phyloP scores from a whole-genome alignment of 2,329 filamentous ascomycete species.

The Arthroderma sp. region DNA sequence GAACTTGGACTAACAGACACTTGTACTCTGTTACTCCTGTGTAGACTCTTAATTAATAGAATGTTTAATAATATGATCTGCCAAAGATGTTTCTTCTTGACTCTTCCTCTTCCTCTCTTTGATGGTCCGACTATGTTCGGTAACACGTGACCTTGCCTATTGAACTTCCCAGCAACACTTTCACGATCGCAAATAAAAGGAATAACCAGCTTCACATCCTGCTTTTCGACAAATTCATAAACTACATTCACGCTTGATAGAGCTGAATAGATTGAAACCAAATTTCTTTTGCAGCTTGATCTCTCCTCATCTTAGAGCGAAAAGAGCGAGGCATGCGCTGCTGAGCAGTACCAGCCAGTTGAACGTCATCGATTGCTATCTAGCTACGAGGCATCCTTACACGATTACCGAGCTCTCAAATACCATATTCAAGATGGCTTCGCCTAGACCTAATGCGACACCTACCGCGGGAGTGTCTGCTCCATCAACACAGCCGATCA shows the following conservation, averaged over 20 bases:
- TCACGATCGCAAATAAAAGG: not conserved
- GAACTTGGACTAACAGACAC: not conserved
- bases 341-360: not conserved
- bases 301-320: not conserved
- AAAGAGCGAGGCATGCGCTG: not conserved
- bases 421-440: slow-evolving; percentile 9
- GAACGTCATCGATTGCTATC: not conserved
- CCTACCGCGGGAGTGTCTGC: slow-evolving; percentile 17
- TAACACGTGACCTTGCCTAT: not conserved
- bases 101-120: not conserved
- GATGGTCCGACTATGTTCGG: not conserved
- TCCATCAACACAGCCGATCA: slow-evolving; percentile 29
- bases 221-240: not conserved
- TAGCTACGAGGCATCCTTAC: not conserved
- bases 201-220: not conserved
- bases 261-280: not conserved
- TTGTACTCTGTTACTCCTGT: not conserved
- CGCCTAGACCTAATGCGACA: slow-evolving; percentile 9
- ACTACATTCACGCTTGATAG: not conserved
- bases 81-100: not conserved
- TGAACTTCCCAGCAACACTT: not conserved
- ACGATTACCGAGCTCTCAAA: not conserved
- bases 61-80: not conserved
- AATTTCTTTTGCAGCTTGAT: not conserved
- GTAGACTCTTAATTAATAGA: not conserved